Conservation (phyloP, 2,329 filamentous ascomycete species). For the Xylariaceae sp. region DNA sequence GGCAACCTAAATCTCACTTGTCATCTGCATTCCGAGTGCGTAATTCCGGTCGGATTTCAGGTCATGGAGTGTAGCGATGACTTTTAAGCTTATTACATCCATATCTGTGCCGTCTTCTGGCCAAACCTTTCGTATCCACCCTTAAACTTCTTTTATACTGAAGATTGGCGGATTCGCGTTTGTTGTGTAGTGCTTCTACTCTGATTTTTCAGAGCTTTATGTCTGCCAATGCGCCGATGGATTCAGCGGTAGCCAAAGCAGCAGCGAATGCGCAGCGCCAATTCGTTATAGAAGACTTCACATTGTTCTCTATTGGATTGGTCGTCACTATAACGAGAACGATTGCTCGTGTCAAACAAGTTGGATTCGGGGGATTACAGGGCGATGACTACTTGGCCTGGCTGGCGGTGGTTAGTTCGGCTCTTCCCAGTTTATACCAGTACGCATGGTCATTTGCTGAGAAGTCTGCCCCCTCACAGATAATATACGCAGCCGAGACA, state of each 20-base stretch:
- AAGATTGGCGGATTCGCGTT: background rate
- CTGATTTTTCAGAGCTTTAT: background rate
- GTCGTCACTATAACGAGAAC: slow-evolving; percentile 24
- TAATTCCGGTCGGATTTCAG: background rate
- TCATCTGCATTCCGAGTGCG: background rate
- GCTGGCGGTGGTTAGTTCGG: slow-evolving; percentile 42
- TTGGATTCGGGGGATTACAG: slow-evolving; percentile 27
- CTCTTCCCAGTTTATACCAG: background rate
- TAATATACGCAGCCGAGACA: slow-evolving; percentile 58
- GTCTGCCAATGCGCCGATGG: slow-evolving; percentile 4
- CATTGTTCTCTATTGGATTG: slow-evolving; percentile 27
- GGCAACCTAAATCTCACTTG: background rate
- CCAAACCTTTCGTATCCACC: background rate
- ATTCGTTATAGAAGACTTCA: slow-evolving; percentile 28
- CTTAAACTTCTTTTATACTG: background rate
- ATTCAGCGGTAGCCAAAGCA: slow-evolving; percentile 1
- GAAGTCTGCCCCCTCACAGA: slow-evolving; percentile 38
- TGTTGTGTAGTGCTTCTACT: background rate
- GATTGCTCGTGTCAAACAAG: slow-evolving; percentile 27
- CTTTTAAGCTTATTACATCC: background rate
- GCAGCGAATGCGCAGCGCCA: background rate
- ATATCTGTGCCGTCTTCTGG: background rate
- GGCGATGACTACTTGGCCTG: slow-evolving; percentile 47
- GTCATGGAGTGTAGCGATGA: background rate
- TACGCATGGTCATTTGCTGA: slow-evolving; percentile 4